Base-by-base conservation (phyloP, 805 yeast species). In the Gaillardinia entomophila region DNA sequence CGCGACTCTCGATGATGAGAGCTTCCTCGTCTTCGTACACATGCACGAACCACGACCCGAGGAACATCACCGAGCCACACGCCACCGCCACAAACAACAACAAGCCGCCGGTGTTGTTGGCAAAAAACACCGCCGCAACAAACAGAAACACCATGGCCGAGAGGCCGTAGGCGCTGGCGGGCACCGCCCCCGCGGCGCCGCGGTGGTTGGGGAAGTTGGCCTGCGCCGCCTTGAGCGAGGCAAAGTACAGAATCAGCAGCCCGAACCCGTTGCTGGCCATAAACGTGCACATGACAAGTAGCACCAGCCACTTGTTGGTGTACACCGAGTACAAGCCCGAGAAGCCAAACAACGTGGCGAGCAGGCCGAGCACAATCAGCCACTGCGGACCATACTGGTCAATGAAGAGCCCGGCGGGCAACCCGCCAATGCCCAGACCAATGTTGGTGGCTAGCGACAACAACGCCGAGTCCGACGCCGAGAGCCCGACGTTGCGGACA, bases 371-470 rank as follows among this genome's bases (percentile, higher is more conserved):
- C 1, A 73, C 46, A 13, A 75, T 65, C 1, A 86, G 71, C 3
- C 50, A 27, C 28, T 60, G 68, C 0, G 86, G 79, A 0, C 86
- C 86, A 27, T 58, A 61, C 24, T 51, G 58, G 49, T 83, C 92
- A 13, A 82, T 80, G 16, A 81, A 47, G 16, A 79, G 48, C 0
- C 94, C 94, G 1, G 82, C 88, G 0, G 81, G 72, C 17, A 82
- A 61, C 0, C 90, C 90, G 16, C 87, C 80, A 7, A 79, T 44
- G 0, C 85, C 75, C 2, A 80, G 64, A 3, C 94, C 94, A 6
- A 80, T 49, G 26, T 72, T 76, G 16, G 79, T 60, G 3, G 49
- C 45, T 10, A 10, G 57, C 0, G 90, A 76, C 4, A 83, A 62
- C 11, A 73, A 68, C 2, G 88, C 83, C 6, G 87, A 74, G 40